phyloP scores from a whole-genome alignment of 2,329 filamentous ascomycete species.

The Ophiostoma quercus region DNA sequence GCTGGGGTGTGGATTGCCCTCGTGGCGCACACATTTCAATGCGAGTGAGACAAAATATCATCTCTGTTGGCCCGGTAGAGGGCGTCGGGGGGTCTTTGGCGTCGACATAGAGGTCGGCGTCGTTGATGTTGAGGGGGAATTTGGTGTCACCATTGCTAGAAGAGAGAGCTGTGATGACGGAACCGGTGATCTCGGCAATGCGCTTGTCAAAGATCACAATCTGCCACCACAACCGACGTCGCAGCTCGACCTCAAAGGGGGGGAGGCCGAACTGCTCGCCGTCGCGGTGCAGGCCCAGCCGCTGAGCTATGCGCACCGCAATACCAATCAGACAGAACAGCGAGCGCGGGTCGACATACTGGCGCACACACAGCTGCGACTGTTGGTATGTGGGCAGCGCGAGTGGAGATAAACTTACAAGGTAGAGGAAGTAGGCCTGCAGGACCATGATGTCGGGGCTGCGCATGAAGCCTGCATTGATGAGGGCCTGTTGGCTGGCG shows the following conservation, averaged over 20 bases:
- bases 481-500: conserved; percentile 58
- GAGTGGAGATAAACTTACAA: conserved; percentile 33
- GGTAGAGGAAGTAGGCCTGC: conserved; percentile 62
- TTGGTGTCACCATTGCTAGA: conserved; percentile 50
- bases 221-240: conserved; percentile 70
- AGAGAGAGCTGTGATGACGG: conserved; percentile 51
- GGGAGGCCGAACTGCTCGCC: conserved; percentile 46
- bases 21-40: conserved; percentile 46
- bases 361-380: conserved; percentile 45
- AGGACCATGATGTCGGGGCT: conserved; percentile 60
- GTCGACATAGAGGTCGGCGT: conserved; percentile 53
- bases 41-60: conserved; percentile 54
- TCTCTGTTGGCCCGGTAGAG: conserved; percentile 52
- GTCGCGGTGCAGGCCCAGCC: conserved; percentile 64
- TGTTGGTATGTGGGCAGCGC: conserved; percentile 30
- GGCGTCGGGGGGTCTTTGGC: conserved; percentile 50
- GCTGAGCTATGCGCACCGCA: conserved; percentile 61
- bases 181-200: conserved; percentile 61
- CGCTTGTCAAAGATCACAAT: conserved; percentile 64
- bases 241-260: conserved; percentile 62
- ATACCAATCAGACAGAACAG: conserved; percentile 59
- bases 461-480: conserved; percentile 62
- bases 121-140: conserved; percentile 57
- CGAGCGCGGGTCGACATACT: conserved; percentile 56
- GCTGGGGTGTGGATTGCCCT: not conserved